Evolutionary conservation across 495 filamentous ascomycete species (phyloP).

Genomic region (Penicillium coffeae): DNA sequence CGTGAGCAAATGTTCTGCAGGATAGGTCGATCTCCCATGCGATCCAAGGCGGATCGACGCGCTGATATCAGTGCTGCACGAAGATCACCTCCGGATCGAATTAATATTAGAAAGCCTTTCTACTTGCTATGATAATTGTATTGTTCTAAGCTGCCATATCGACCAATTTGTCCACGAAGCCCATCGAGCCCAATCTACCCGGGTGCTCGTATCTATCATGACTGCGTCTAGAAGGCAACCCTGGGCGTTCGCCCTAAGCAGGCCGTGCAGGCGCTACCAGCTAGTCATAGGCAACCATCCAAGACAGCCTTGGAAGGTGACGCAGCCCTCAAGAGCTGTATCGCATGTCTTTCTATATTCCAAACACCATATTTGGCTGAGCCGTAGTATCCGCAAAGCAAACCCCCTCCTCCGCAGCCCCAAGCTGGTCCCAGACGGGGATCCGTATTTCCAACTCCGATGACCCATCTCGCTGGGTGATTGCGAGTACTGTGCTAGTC

Average conservation of each 20-base stretch:
- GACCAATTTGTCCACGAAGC: no score
- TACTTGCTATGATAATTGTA: no score
- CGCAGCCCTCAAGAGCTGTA: slow-evolving; percentile 1
- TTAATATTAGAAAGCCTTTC: no score
- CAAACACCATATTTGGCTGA: slow-evolving; percentile 43
- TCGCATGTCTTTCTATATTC: background rate
- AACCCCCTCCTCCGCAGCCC: slow-evolving; percentile 43
- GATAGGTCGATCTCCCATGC: slow-evolving; percentile 16
- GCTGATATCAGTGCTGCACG: background rate
- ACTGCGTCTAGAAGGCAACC: no score
- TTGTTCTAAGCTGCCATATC: no score
- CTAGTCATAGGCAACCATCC: background rate
- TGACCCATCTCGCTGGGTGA: slow-evolving; percentile 46
- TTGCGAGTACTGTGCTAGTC: slow-evolving; percentile 74
- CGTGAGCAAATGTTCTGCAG: slow-evolving; percentile 5
- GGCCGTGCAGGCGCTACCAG: no score
- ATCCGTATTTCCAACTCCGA: slow-evolving; percentile 37
- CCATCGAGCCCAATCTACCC: no score
- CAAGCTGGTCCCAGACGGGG: slow-evolving; percentile 45
- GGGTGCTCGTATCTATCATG: background rate
- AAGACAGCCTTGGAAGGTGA: background rate
- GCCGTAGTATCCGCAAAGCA: slow-evolving; percentile 47
- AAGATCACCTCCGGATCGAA: background rate
- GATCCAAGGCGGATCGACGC: slow-evolving; percentile 8
- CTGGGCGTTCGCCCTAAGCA: no score